These are phyloP conservation scores for Rhodotorula sp. DNA, from an alignment of 1,284 basidiomycete species.

Conservation along the genomic window DNA sequence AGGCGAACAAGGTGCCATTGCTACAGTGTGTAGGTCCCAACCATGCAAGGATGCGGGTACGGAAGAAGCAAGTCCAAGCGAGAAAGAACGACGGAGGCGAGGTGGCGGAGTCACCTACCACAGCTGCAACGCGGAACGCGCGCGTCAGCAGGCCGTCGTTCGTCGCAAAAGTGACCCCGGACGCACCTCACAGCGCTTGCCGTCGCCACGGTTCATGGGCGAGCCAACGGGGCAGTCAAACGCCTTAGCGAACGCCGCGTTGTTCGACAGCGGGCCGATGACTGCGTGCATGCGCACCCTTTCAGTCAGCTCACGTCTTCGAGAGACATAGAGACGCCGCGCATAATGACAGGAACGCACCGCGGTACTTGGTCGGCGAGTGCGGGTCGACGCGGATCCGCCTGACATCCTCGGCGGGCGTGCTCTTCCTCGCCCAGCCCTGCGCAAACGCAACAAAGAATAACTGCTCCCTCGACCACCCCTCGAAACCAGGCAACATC, in stretches of 20 bases:
- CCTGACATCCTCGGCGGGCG: slow-evolving; percentile 67
- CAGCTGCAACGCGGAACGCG: not conserved
- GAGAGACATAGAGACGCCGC: not conserved
- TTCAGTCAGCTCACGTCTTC: not conserved
- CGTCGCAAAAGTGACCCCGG: too few species aligned
- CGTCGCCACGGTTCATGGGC: slow-evolving; percentile 36
- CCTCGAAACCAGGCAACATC: slow-evolving; percentile 46
- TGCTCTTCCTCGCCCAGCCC: slow-evolving; percentile 69
- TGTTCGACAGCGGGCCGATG: slow-evolving; percentile 44
- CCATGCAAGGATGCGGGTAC: too few species aligned
- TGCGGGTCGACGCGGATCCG: slow-evolving; percentile 79
- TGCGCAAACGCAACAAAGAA: slow-evolving; percentile 47
- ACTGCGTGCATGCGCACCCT: slow-evolving; percentile 12
- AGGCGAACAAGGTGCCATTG: too few species aligned
- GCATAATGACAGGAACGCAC: not conserved
- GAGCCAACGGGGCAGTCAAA: slow-evolving; percentile 40
- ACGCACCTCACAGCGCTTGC: slow-evolving; percentile 40
- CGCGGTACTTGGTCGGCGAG: slow-evolving; percentile 50
- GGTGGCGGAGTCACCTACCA: not conserved
- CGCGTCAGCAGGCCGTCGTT: too few species aligned
- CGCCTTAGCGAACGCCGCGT: slow-evolving; percentile 41
- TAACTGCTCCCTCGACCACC: slow-evolving; percentile 48
- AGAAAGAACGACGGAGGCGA: not conserved
- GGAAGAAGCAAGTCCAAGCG: not conserved
- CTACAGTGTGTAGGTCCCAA: too few species aligned